phyloP scores from a whole-genome alignment of 2,329 filamentous ascomycete species.

The Phaeophleospora eucalypticola region DNA sequence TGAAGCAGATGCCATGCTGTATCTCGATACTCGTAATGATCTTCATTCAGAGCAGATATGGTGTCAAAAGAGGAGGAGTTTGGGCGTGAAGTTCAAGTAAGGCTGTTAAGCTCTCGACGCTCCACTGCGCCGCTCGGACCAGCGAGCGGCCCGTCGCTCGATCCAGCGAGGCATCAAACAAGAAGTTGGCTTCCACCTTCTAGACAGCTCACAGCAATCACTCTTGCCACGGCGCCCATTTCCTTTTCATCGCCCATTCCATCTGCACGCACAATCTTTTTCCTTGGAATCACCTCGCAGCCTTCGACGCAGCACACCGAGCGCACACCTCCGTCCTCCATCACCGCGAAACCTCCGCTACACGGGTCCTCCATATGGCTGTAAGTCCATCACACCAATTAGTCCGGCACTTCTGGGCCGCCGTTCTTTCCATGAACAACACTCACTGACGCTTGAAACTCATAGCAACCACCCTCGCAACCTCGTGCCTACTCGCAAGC shows the following conservation, averaged over 20 bases:
- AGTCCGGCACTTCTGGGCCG: not conserved
- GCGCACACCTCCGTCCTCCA: not conserved
- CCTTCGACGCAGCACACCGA: not conserved
- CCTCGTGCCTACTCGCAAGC: conserved; percentile 48
- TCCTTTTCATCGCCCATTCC: conserved; percentile 1
- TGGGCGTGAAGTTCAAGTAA: too few species aligned
- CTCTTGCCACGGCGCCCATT: not conserved
- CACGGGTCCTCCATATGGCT: conserved; percentile 9
- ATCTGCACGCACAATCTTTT: not conserved
- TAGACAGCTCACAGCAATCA: not conserved
- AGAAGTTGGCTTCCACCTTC: not conserved
- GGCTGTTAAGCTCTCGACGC: not conserved
- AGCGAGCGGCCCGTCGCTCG: conserved; percentile 2
- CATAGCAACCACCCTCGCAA: conserved; percentile 48
- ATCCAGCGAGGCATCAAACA: not conserved
- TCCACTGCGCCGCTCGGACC: not conserved
- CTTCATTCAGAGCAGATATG: too few species aligned
- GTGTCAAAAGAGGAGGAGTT: too few species aligned
- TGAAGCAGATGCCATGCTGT: too few species aligned
- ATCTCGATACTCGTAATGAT: too few species aligned
- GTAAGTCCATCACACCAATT: conserved; percentile 7
- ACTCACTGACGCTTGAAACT: conserved; percentile 9
- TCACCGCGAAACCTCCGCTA: conserved; percentile 1
- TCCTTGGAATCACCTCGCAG: not conserved
- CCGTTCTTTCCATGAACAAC: not conserved